Evolutionary conservation across 78 protist species (phyloP).

Genomic region (Guillardia theta): DNA sequence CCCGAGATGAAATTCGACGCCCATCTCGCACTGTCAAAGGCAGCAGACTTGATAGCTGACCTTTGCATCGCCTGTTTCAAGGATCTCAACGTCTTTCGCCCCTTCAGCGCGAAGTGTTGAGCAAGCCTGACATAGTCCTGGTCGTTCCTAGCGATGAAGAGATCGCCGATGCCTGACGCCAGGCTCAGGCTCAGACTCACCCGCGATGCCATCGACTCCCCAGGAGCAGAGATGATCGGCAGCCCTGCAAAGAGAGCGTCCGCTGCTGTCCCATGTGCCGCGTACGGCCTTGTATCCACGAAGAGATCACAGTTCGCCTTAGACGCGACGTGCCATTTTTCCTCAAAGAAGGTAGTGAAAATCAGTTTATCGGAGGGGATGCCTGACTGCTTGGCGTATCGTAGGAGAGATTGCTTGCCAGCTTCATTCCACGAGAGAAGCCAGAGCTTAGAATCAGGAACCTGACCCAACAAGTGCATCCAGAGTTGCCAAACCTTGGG

Average conservation of each 20-base stretch:
- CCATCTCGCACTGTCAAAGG: no score
- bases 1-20: no score
- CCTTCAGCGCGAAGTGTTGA: no score
- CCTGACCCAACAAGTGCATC: not conserved
- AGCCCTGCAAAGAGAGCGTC: conserved; percentile 27
- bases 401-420: not conserved
- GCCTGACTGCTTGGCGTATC: not conserved
- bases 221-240: not conserved
- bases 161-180: not conserved
- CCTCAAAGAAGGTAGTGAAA: not conserved
- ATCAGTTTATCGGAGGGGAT: not conserved
- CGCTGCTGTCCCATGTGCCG: not conserved
- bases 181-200: not conserved
- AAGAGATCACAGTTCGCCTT: not conserved
- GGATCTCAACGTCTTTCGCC: no score
- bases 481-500: not conserved
- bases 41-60: no score
- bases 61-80: no score
- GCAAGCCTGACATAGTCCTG: no score
- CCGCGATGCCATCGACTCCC: not conserved
- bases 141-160: no score
- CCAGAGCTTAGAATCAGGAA: not conserved
- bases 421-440: not conserved
- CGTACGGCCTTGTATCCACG: not conserved
- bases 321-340: not conserved